A percentile compares a stretch with the other conserved stretches of the same genome.
Conservation (phyloP, 2,329 filamentous ascomycete species). For the Aspergillus sp. region DNA sequence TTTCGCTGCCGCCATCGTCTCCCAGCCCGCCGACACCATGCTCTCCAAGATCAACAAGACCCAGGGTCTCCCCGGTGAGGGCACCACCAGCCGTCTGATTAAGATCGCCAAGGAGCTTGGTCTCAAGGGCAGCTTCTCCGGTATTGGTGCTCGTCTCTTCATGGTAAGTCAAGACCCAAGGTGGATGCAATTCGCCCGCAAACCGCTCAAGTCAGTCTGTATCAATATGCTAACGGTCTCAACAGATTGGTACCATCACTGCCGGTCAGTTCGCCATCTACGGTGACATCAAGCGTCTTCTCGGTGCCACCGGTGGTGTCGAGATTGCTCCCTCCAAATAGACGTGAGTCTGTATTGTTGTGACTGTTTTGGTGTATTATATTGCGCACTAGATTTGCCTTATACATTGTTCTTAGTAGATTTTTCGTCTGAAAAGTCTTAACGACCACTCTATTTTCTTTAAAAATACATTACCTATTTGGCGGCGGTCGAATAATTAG, state of each 20-base stretch:
- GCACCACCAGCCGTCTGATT: constrained; percentile 75
- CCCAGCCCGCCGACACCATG: constrained; percentile 91
- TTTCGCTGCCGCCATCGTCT: constrained; percentile 83
- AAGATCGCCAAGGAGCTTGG: constrained; percentile 89
- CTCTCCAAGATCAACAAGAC: constrained; percentile 96
- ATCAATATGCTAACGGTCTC: constrained; percentile 22
- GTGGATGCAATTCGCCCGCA: background rate
- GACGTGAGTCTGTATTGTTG: constrained; percentile 13
- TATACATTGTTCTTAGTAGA: constrained; percentile 20
- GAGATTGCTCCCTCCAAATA: constrained; percentile 58
- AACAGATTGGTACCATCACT: constrained; percentile 64
- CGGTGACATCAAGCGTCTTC: constrained; percentile 67
- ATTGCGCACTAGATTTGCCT: constrained; percentile 19
- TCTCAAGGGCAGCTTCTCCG: constrained; percentile 72
- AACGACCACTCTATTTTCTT: constrained; percentile 3
- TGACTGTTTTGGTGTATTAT: constrained; percentile 24
- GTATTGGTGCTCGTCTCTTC: constrained; percentile 78
- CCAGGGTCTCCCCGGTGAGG: constrained; percentile 81
- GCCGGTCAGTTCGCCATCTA: constrained; percentile 89
- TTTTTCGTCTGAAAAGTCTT: constrained; percentile 16
- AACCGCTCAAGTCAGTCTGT: background rate
- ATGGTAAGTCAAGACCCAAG: constrained; percentile 48
- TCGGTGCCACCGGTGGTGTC: constrained; percentile 73
- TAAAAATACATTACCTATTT: constrained; percentile 4
- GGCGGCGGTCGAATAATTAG: background rate